A percentile compares a stretch with the other conserved stretches of the same genome.
These are phyloP conservation scores for Vanilla planifolia DNA, from an alignment of 106 monocot genomes.

Conservation along the genomic window DNA sequence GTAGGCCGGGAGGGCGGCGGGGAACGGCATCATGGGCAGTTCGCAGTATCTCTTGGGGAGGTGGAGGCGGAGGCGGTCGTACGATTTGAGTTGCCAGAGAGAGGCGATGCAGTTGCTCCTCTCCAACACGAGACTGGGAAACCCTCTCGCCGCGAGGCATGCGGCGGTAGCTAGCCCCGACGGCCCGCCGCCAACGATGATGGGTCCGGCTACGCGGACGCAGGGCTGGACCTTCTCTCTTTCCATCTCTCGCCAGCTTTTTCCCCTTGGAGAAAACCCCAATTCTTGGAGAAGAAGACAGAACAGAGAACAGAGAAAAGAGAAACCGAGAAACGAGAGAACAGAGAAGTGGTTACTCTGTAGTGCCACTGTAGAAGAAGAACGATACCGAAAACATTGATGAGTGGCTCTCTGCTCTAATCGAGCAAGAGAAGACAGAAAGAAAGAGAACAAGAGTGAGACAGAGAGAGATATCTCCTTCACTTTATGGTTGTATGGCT, in stretches of 20 bases:
- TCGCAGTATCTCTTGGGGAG: constrained; percentile 66
- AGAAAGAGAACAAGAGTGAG: too few species aligned
- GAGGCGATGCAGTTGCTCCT: constrained; percentile 54
- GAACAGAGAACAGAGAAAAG: too few species aligned
- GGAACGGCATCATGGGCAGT: constrained; percentile 62
- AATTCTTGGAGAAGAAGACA: too few species aligned
- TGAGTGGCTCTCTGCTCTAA: too few species aligned
- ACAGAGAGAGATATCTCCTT: too few species aligned
- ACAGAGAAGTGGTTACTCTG: too few species aligned
- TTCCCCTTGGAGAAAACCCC: too few species aligned
- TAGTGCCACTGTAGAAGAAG: too few species aligned
- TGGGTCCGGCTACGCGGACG: constrained; percentile 24
- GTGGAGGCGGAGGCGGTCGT: constrained; percentile 66
- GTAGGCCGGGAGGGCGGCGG: constrained; percentile 35
- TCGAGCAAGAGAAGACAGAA: too few species aligned
- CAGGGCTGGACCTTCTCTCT: constrained; percentile 3
- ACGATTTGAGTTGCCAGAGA: constrained; percentile 49
- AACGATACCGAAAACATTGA: too few species aligned
- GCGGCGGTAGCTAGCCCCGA: constrained; percentile 58
- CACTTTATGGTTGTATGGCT: too few species aligned
- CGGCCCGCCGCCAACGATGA: constrained; percentile 63
- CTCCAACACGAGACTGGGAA: constrained; percentile 46
- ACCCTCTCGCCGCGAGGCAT: constrained; percentile 29
- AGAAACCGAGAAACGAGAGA: too few species aligned
- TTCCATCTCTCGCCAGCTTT: constrained; percentile 9